These are phyloP conservation scores for Trametes maxima DNA, from an alignment of 768 basidiomycete species.

Conservation along the genomic window DNA sequence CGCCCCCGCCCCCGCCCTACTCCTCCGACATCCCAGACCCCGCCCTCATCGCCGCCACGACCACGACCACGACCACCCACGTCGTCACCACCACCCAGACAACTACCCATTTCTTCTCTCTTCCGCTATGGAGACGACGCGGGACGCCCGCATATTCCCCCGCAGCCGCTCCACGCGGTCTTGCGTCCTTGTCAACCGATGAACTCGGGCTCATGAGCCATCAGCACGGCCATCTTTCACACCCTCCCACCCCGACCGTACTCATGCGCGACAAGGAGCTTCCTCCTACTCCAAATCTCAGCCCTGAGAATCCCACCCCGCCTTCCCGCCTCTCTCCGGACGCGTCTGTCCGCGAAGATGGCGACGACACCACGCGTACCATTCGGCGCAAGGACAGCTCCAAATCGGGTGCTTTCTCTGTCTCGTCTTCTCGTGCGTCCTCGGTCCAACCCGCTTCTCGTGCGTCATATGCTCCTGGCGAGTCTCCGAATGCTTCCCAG, in stretches of 20 bases:
- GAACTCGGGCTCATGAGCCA: conserved; percentile 26
- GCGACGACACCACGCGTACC: conserved; percentile 6
- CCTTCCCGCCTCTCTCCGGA: conserved; percentile 13
- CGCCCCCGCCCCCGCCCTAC: conserved; percentile 42
- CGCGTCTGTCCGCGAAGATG: conserved; percentile 1
- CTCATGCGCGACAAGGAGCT: conserved; percentile 33
- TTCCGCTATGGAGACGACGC: conserved; percentile 66
- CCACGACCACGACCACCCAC: conserved; percentile 53
- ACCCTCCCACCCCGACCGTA: conserved; percentile 6
- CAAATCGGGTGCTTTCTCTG: conserved; percentile 5
- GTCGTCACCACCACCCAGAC: conserved; percentile 53
- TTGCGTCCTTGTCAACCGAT: conserved; percentile 29
- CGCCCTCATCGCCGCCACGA: conserved; percentile 42
- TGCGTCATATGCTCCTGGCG: conserved; percentile 15
- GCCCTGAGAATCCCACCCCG: conserved; percentile 10
- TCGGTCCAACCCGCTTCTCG: conserved; percentile 18
- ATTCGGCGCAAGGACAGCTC: conserved; percentile 2
- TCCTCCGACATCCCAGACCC: conserved; percentile 37
- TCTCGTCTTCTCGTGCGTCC: conserved; percentile 20
- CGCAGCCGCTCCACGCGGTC: conserved; percentile 30
- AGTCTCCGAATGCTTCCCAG: conserved; percentile 27
- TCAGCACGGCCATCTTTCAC: not conserved
- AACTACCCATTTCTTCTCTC: conserved; percentile 65
- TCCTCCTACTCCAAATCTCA: conserved; percentile 34
- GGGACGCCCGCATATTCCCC: conserved; percentile 36